A percentile compares a stretch with the other conserved stretches of the same genome.
phyloP scores from a whole-genome alignment of 106 monocot genomes.

The Dactylorhiza incarnata region DNA sequence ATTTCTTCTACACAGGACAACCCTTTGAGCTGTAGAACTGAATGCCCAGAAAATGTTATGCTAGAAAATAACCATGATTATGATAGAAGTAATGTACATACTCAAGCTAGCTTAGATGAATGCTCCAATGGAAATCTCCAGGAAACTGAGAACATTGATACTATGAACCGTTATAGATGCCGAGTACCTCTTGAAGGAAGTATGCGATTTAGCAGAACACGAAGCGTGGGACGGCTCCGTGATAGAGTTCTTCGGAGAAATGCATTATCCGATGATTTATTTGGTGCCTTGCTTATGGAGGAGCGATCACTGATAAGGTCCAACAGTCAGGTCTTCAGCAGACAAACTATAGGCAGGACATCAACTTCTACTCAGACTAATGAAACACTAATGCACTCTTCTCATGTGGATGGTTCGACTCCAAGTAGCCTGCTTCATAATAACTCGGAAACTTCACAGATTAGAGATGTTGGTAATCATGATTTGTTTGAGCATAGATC shows the following conservation, averaged over 20 bases:
- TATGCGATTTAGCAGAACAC: conserved; percentile 72
- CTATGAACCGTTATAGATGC: conserved; percentile 28
- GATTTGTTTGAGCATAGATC: conserved; percentile 69
- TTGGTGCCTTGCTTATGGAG: conserved; percentile 27
- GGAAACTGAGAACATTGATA: conserved; percentile 20
- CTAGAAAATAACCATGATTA: conserved; percentile 5
- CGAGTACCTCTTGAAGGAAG: conserved; percentile 52
- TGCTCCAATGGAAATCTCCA: conserved; percentile 11
- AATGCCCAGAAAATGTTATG: not conserved
- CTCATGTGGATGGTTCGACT: conserved; percentile 1
- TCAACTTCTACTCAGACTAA: not conserved
- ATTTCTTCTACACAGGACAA: not conserved
- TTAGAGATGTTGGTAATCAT: conserved; percentile 28
- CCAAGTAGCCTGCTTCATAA: conserved; percentile 16
- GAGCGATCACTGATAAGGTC: conserved; percentile 20
- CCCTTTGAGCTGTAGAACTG: not conserved
- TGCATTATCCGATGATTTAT: conserved; percentile 40
- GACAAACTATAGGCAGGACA: not conserved
- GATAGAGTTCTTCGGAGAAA: conserved; percentile 84
- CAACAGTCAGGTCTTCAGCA: conserved; percentile 4
- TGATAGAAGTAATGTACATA: not conserved
- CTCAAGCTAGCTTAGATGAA: conserved; percentile 1
- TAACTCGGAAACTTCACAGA: conserved; percentile 16
- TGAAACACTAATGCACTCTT: not conserved
- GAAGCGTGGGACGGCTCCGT: conserved; percentile 85